These are phyloP conservation scores for Penicillium egyptiacum DNA, from an alignment of 495 filamentous ascomycete species.

Conservation along the genomic window DNA sequence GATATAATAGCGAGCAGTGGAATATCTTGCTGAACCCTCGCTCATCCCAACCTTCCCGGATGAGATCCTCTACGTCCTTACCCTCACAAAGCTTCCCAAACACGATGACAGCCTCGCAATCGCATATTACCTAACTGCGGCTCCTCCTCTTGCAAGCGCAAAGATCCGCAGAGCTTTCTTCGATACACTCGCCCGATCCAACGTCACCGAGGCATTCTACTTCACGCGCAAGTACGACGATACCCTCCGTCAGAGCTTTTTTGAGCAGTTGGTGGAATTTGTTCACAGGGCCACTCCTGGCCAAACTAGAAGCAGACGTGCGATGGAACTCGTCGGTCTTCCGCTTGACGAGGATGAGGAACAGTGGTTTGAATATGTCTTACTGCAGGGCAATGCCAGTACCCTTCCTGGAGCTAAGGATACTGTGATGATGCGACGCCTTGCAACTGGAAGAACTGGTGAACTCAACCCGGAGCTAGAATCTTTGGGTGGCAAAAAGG, in stretches of 20 bases:
- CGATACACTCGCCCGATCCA: slow-evolving; percentile 63
- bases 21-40: slow-evolving; percentile 72
- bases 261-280: slow-evolving; percentile 65
- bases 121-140: slow-evolving; percentile 73
- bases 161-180: slow-evolving; percentile 64
- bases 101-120: slow-evolving; percentile 65
- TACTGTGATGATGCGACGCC: slow-evolving; percentile 65
- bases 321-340: slow-evolving; percentile 68
- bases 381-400: slow-evolving; percentile 61
- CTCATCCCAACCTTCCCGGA: slow-evolving; percentile 77
- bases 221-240: slow-evolving; percentile 67
- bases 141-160: slow-evolving; percentile 60
- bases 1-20: slow-evolving; percentile 57
- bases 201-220: slow-evolving; percentile 69
- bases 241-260: slow-evolving; percentile 55
- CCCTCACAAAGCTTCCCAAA: slow-evolving; percentile 54
- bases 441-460: slow-evolving; percentile 54
- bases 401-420: slow-evolving; percentile 62
- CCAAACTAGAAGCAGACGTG: slow-evolving; percentile 52
- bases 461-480: slow-evolving; percentile 38
- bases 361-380: slow-evolving; percentile 65
- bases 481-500: slow-evolving; percentile 47
- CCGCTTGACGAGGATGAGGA: slow-evolving; percentile 69
- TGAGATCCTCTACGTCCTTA: slow-evolving; percentile 72
- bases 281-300: slow-evolving; percentile 51